Evolutionary conservation across 768 basidiomycete genomes (phyloP), one percentile per base, ranked within the genome.

Genomic region (Lyophyllum atratum): DNA sequence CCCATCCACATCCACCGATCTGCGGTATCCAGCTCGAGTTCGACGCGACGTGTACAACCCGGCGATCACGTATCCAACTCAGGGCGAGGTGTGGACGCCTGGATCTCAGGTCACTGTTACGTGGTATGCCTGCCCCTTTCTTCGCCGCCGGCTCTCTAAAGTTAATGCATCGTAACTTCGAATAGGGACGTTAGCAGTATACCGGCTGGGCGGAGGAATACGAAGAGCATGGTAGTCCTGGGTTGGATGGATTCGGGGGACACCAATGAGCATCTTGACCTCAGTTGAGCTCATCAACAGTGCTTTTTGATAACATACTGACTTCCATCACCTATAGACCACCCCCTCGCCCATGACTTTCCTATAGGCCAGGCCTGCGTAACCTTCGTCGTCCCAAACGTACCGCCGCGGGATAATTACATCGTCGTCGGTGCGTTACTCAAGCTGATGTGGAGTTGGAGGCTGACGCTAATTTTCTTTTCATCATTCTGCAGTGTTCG

Each of bases 301-400:
- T 26, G 52, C 11, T n/a, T n/a, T 15, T 10, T 40, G 40, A 50
- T 31, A 52, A 47, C 52, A 61, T 55, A 49, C 46, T 42, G 17
- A 47, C 47, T n/a, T 39, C 34, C 5, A 44, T 49, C 47, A 25
- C 49, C n/a, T n/a, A 24, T 55, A 85, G 86, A 69, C 1, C 58
- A 79, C 47, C 85, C 85, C 8, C 74, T 88, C 47, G 84, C 81
- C 2, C 52, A 68, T 2, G 66, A 70, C 39, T 77, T 87, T 64
- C 70, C 78, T 43, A 66, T 89, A 54, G 59, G 58, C 26, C 57
- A 67, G n/a, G 84, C 85, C 17, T 54, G 54, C n/a, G 73, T 74
- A 3, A 47, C 63, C 3, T 59, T 87, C 56, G 67, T 54, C 1
- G 80, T 85, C 21, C 85, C 85, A 1, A 10, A 67, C 4, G 74